Percentiles rank a stretch among this genome's conserved stretches.
These are phyloP conservation scores for Fistulinella prunicolor DNA, from an alignment of 768 basidiomycete species.

Conservation along the genomic window DNA sequence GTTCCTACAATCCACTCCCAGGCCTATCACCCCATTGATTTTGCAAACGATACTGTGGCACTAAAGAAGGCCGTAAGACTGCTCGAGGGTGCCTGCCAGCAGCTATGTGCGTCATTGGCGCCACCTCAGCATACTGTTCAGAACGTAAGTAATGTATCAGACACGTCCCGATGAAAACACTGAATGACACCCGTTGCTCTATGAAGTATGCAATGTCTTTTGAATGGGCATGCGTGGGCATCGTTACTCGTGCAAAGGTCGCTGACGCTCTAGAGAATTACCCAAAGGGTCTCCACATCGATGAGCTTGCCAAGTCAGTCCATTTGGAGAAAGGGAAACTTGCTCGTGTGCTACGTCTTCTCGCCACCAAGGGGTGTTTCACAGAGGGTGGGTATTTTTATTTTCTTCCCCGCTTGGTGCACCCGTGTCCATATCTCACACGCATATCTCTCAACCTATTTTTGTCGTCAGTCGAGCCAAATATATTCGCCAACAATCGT, in stretches of 20 bases:
- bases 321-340: slow-evolving; percentile 29
- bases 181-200: not conserved
- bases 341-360: slow-evolving; percentile 28
- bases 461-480: slow-evolving; percentile 18
- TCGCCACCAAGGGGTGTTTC: slow-evolving; percentile 31
- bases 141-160: slow-evolving; percentile 14
- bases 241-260: slow-evolving; percentile 25
- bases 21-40: slow-evolving; percentile 22
- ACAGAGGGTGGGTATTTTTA: slow-evolving; percentile 22
- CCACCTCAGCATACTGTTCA: slow-evolving; percentile 29
- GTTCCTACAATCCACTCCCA: slow-evolving; percentile 27
- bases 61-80: slow-evolving; percentile 27
- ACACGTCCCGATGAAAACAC: not conserved
- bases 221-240: slow-evolving; percentile 26
- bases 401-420: not conserved
- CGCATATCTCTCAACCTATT: too few relatives aligned
- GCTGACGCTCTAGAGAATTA: slow-evolving; percentile 24
- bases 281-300: slow-evolving; percentile 29
- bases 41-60: slow-evolving; percentile 14
- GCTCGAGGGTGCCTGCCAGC: slow-evolving; percentile 27
- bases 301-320: slow-evolving; percentile 25
- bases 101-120: slow-evolving; percentile 26
- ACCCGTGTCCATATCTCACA: not conserved
- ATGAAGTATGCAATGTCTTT: slow-evolving; percentile 18
- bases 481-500: slow-evolving; percentile 34